Base-by-base conservation (phyloP, 495 filamentous ascomycete species). In the Neurospora sp. region DNA sequence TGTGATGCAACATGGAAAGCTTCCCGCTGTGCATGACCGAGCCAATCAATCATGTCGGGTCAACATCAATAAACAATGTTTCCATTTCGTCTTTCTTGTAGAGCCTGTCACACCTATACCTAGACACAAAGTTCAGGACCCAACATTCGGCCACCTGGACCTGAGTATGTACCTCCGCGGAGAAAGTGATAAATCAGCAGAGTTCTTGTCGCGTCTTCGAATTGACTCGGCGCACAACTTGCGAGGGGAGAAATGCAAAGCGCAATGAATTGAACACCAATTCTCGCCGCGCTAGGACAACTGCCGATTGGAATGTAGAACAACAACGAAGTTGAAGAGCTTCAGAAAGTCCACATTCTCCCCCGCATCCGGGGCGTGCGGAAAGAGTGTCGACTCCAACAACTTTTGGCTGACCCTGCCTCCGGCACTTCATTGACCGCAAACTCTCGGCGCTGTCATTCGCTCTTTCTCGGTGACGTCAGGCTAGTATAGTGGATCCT, bases 391-490 rank as follows among this genome's bases (percentile, higher is more conserved):
- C 5, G 12, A 65, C 53, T 65, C 53, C 53, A 31, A 31, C 14
- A 35, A 9, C 2, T 35, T 35, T 7, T 65, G 27, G 53, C 22
- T 65, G 27, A 65, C 53, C 53, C 27, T 72, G 35, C 39, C 70
- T 59, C 70, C 70, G 75, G 46, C 73, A 71, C 72, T 74, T 71
- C 48, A 69, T 73, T 68, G 69, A 40, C 69, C 65, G 65, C 41
- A 65, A 68, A 18, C 41, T 20, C 18, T 22, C 35, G 37, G 31
- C 73, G 20, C 70, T 48, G 70, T 70, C 59, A 72, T 74, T 74
- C 68, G 74, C 46, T 53, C 16, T 11, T 39, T 9, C n/a, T 44
- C 27, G 11, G 75, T 77, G 75, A 77, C 75, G 75, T 77, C 75
- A 75, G 39, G 69, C 65, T 11, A 8, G 11, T 35, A n/a, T 39